These are phyloP conservation scores for Emericellopsis terricola DNA, from an alignment of 495 filamentous ascomycete genomes.

Conservation along the genomic window DNA sequence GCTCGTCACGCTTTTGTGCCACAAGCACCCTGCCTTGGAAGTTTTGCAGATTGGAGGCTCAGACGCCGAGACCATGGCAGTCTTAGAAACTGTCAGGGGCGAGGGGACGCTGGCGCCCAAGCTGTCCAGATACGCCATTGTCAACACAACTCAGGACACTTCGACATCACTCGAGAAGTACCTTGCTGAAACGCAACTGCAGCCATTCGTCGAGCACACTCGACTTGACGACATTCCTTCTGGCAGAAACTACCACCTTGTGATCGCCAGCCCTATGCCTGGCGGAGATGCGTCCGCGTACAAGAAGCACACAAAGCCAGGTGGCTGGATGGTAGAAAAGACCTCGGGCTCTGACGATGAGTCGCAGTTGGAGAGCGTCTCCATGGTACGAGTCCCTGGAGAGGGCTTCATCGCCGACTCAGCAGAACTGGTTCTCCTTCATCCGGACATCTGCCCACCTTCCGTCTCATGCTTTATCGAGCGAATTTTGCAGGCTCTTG, in stretches of 20 bases:
- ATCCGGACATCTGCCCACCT: no score
- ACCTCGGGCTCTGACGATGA: not conserved
- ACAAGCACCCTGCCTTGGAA: not conserved
- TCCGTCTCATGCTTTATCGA: no score
- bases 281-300: no score
- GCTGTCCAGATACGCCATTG: slow-evolving; percentile 1
- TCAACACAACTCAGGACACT: no score
- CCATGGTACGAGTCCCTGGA: not conserved
- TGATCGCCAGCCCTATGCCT: no score
- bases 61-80: no score
- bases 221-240: no score
- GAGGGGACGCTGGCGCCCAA: no score
- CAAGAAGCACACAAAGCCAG: not conserved
- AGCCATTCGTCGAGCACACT: not conserved
- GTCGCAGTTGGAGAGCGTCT: not conserved
- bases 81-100: no score
- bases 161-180: no score
- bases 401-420: not conserved
- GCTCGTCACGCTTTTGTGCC: not conserved
- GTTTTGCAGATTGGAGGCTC: slow-evolving; percentile 1
- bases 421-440: not conserved
- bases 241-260: not conserved
- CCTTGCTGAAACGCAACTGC: not conserved
- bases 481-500: no score
- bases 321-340: not conserved